Percentiles rank a stretch among this genome's conserved stretches.
phyloP scores from a whole-genome alignment of 2,329 filamentous ascomycete species.

The Apiospora aurea region DNA sequence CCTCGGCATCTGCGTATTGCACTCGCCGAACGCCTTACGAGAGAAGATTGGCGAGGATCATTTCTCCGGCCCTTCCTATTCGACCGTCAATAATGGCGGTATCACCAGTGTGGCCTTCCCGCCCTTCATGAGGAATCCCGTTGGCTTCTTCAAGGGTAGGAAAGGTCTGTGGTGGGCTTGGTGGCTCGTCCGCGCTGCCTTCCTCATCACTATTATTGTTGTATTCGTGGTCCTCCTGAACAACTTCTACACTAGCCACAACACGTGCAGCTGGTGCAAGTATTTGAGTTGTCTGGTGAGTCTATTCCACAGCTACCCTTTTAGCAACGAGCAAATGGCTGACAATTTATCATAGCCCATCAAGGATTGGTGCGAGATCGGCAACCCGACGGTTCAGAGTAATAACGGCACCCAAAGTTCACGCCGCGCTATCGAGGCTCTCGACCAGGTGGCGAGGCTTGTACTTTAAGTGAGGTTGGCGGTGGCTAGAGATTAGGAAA shows the following conservation, averaged over 20 bases:
- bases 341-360: conserved; percentile 35
- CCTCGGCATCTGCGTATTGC: conserved; percentile 85
- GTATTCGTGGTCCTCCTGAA: conserved; percentile 86
- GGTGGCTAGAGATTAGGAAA: background rate
- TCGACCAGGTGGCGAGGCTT: background rate
- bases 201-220: conserved; percentile 80
- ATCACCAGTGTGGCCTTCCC: conserved; percentile 54
- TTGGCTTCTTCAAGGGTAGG: conserved; percentile 88
- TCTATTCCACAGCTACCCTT: conserved; percentile 38
- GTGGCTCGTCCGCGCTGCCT: conserved; percentile 86
- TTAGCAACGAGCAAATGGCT: conserved; percentile 1
- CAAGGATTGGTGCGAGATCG: conserved; percentile 43
- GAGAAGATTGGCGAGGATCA: conserved; percentile 72
- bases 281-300: conserved; percentile 91
- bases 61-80: conserved; percentile 65
- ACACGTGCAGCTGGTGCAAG: conserved; percentile 90
- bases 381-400: conserved; percentile 30
- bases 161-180: conserved; percentile 97
- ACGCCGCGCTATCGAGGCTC: background rate
- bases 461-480: background rate
- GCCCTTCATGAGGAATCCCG: conserved; percentile 66
- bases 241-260: conserved; percentile 86
- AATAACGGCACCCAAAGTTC: background rate
- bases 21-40: conserved; percentile 83
- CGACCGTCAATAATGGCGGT: conserved; percentile 65